Evolutionary conservation across 306 rosid species (phyloP).

Genomic region (Vigna angularis): DNA sequence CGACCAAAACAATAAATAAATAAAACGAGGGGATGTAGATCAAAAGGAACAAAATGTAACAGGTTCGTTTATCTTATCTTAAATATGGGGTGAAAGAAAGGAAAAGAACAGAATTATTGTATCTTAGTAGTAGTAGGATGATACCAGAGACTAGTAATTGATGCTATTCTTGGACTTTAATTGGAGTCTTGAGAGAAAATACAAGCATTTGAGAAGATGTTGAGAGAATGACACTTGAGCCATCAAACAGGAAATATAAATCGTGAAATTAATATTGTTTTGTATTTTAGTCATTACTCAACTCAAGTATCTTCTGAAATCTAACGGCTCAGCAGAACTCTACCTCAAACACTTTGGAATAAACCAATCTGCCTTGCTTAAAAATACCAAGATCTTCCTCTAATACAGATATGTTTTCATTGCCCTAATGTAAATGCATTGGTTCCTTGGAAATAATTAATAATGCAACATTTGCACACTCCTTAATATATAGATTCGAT

Average conservation of each 20-base stretch:
- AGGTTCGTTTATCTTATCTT: not conserved
- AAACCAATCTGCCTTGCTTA: not conserved
- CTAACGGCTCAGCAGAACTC: not conserved
- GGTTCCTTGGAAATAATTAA: too few species aligned
- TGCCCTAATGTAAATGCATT: too few species aligned
- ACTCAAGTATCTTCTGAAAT: not conserved
- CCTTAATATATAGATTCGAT: too few species aligned
- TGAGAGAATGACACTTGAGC: not conserved
- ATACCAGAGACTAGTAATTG: not conserved
- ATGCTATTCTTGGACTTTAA: not conserved
- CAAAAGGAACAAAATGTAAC: not conserved
- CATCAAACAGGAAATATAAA: slow-evolving; percentile 13
- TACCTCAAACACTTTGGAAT: not conserved
- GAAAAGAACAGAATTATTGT: not conserved
- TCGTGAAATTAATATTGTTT: not conserved
- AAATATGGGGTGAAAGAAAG: not conserved
- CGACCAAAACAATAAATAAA: not conserved
- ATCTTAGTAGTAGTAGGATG: not conserved
- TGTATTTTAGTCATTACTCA: not conserved
- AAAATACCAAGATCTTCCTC: slow-evolving; percentile 18
- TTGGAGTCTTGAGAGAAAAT: not conserved
- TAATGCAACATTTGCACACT: too few species aligned
- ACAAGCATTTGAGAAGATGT: not conserved
- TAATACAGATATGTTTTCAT: not conserved
- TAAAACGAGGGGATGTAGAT: not conserved